phyloP scores from a whole-genome alignment of 1,139 yeast genomes.

The Candida albicans region DNA sequence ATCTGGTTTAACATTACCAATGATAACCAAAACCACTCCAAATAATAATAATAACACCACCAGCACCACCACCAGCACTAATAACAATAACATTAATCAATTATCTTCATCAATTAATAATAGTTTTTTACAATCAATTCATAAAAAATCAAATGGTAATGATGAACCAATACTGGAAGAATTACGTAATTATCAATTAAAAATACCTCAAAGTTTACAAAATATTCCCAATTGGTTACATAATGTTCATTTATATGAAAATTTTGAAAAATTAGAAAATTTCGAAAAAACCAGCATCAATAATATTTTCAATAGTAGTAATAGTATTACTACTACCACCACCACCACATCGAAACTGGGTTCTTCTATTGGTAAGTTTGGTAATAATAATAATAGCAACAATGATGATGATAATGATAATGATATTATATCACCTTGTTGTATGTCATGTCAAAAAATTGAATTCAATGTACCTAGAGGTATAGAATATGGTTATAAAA shows the following conservation, averaged over 20 bases:
- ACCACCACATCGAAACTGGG: not conserved
- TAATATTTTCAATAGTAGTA: slow-evolving; percentile 16
- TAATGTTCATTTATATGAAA: slow-evolving; percentile 33
- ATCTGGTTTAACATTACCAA: slow-evolving; percentile 39
- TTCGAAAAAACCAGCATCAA: slow-evolving; percentile 51
- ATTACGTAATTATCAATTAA: slow-evolving; percentile 33
- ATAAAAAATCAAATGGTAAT: slow-evolving; percentile 18
- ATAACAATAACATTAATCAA: no score
- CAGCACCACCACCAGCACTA: no score
- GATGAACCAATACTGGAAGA: slow-evolving; percentile 13
- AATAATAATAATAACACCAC: slow-evolving; percentile 20
- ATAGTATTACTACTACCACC: no score
- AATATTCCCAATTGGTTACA: slow-evolving; percentile 52
- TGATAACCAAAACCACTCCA: slow-evolving; percentile 21
- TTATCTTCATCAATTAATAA: slow-evolving; percentile 33
- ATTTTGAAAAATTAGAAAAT: slow-evolving; percentile 50
- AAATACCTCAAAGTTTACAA: slow-evolving; percentile 33
- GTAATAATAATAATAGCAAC: no score
- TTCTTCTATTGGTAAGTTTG: no score
- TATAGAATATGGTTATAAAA: slow-evolving; percentile 49
- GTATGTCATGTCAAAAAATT: slow-evolving; percentile 45
- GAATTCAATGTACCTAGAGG: slow-evolving; percentile 55
- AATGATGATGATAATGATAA: slow-evolving; percentile 13
- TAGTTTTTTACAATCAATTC: slow-evolving; percentile 6
- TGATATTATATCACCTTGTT: slow-evolving; percentile 45